phyloP scores from a whole-genome alignment of 208 protist species.

The Trypanosoma scelopori region DNA sequence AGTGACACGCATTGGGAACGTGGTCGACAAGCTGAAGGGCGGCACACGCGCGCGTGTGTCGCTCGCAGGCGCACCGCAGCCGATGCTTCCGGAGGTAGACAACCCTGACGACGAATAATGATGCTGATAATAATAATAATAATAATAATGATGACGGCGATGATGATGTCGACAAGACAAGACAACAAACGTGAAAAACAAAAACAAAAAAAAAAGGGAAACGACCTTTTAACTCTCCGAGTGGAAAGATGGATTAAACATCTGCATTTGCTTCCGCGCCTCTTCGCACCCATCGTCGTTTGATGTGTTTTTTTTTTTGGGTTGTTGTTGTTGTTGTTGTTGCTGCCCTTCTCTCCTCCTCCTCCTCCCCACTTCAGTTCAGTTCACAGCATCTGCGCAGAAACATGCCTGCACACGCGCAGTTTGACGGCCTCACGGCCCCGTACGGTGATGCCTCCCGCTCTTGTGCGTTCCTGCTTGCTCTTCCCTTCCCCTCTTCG shows the following conservation, averaged over 20 bases:
- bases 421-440: too few species aligned
- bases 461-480: slow-evolving; percentile 7
- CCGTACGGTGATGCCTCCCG: background rate
- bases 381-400: too few species aligned
- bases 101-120: background rate
- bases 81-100: slow-evolving; percentile 1
- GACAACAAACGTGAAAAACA: too few species aligned
- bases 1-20: slow-evolving; percentile 61
- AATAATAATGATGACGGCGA: background rate
- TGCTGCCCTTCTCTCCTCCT: background rate
- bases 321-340: background rate
- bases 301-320: slow-evolving; percentile 18
- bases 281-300: slow-evolving; percentile 5
- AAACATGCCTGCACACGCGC: background rate
- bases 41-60: background rate
- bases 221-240: too few species aligned
- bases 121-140: background rate
- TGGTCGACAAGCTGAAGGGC: slow-evolving; percentile 36
- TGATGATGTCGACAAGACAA: too few species aligned
- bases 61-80: slow-evolving; percentile 7
- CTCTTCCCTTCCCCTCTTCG: slow-evolving; percentile 5
- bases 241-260: background rate
- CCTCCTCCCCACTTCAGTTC: too few species aligned
- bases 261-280: background rate
- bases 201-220: background rate